These are phyloP conservation scores for Syncephalastrum racemosum DNA, from an alignment of 371 early-diverging fungal species.

Conservation along the genomic window DNA sequence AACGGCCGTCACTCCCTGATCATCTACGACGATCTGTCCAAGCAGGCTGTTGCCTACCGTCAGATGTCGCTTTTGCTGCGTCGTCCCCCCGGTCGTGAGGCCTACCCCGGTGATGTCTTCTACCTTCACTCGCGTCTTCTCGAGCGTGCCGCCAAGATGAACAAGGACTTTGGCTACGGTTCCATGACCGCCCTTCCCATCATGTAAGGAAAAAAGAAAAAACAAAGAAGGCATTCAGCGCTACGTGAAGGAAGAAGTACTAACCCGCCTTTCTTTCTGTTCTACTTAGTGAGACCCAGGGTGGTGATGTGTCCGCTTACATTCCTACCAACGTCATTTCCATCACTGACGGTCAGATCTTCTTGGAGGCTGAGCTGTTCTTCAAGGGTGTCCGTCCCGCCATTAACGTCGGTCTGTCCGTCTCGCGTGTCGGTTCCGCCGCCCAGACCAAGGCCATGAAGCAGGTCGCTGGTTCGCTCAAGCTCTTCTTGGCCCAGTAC, in stretches of 20 bases:
- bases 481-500: conserved; percentile 97
- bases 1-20: conserved; percentile 93
- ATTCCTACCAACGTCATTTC: conserved; percentile 99
- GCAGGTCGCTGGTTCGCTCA: conserved; percentile 96
- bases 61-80: conserved; percentile 96
- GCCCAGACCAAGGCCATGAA: conserved; percentile 99
- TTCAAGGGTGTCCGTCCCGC: conserved; percentile 98
- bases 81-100: conserved; percentile 98
- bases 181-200: conserved; percentile 95
- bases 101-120: conserved; percentile 97
- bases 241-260: too few species aligned
- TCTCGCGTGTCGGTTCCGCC: conserved; percentile 97
- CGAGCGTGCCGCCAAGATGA: conserved; percentile 97
- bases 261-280: too few species aligned
- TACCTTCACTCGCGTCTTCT: conserved; percentile 96
- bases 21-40: conserved; percentile 97
- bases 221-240: too few species aligned
- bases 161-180: conserved; percentile 86
- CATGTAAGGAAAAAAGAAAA: too few species aligned
- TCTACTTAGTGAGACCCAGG: conserved; percentile 98
- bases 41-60: conserved; percentile 98
- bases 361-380: conserved; percentile 98
- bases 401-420: conserved; percentile 98
- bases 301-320: conserved; percentile 98
- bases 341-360: conserved; percentile 89